A percentile compares a stretch with the other conserved stretches of the same genome.
Conservation (phyloP, 1,139 yeast genomes). For the Scheffersomyces cryptocercus region DNA sequence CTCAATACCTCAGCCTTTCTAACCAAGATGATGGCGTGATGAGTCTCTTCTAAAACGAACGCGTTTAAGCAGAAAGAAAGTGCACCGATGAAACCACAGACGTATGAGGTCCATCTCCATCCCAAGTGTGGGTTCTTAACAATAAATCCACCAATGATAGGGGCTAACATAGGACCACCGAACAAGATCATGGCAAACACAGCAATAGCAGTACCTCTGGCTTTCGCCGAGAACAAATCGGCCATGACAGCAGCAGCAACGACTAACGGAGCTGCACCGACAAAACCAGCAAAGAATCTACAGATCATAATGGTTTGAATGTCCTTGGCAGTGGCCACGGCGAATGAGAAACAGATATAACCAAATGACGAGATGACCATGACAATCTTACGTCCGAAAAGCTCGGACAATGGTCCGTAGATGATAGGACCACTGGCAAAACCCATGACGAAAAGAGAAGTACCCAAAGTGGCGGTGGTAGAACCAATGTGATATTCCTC, state of each 20-base stretch:
- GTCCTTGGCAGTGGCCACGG: conserved; percentile 71
- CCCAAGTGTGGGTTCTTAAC: conserved; percentile 30
- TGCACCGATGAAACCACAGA: conserved; percentile 52
- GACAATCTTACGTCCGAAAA: conserved; percentile 68
- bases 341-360: conserved; percentile 63
- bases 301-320: conserved; percentile 70
- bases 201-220: conserved; percentile 72
- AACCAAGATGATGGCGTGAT: conserved; percentile 52
- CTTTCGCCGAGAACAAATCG: conserved; percentile 61
- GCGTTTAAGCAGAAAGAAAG: conserved; percentile 28
- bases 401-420: conserved; percentile 81
- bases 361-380: conserved; percentile 56
- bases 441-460: conserved; percentile 74
- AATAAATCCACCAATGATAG: conserved; percentile 46
- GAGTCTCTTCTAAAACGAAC: conserved; percentile 49
- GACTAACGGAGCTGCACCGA: conserved; percentile 81
- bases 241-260: conserved; percentile 84
- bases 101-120: conserved; percentile 63
- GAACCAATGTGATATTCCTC: conserved; percentile 50
- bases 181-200: conserved; percentile 67
- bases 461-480: conserved; percentile 62
- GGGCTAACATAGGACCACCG: conserved; percentile 75
- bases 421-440: conserved; percentile 81
- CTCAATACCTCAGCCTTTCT: conserved; percentile 64
- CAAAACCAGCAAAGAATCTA: conserved; percentile 73